Base-by-base conservation (phyloP, 2,329 filamentous ascomycete species). In the Phoma sp. region DNA sequence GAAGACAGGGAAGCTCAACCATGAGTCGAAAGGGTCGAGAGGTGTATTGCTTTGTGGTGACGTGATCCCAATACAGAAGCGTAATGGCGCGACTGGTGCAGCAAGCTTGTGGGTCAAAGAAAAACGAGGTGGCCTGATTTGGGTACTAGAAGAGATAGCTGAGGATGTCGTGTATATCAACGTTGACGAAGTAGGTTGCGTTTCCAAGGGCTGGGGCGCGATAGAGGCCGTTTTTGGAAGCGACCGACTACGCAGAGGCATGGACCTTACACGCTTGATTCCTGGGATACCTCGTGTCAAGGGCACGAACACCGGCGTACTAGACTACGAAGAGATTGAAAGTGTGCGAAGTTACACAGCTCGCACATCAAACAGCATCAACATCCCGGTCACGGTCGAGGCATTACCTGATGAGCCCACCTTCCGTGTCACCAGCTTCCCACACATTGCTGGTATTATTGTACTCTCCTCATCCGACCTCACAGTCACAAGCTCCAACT, bases 41-140 rank as follows among this genome's bases (percentile, higher is more conserved):
- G 93, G 93, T 3, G 95, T 99, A 21, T 76, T 99, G 46, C 83
- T 99, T 1, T 99, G 95, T 65, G 95, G 95, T 36, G 95, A 99
- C 73, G 93, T 99, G n/a, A 92, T 99, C 15, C 95, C 95, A 0
- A 99, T 99, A 55, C 90, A 93, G 73, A 99, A 98, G 76, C 87
- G 95, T 56, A 96, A 99, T 67, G 95, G 95, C 4, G 85, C 89
- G 10, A 93, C 89, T 4, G 95, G 95, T 2, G 93, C 95, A 53
- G 95, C 95, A 30, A 98, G 93, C 75, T 79, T 99, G 32, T 99
- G 95, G 95, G 95, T 99, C 3, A 99, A 99, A 78, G 95, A 99
- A 75, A 99, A 99, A 76, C 86, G 89, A 42, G 87, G 92, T 46
- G 93, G 93, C 9, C 78, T 99, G 55, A 98, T 99, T 56, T 99